phyloP scores from a whole-genome alignment of 2,329 filamentous ascomycete species.

The Cladophialophora bantiana region DNA sequence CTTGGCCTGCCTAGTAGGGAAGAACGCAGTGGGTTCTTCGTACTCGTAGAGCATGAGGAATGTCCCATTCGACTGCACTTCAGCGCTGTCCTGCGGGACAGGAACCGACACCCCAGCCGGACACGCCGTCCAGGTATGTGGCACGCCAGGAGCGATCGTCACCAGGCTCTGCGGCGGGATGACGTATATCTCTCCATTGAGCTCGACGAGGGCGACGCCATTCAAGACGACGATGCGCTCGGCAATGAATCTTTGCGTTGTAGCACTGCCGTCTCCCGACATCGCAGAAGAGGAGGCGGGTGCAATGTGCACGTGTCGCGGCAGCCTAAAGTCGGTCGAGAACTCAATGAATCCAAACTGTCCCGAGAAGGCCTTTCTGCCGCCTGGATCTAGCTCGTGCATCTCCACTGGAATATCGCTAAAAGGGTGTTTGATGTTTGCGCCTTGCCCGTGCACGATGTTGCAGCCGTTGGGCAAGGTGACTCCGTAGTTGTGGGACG shows the following conservation, averaged over 20 bases:
- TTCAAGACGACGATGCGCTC: conserved; percentile 34
- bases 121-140: conserved; percentile 36
- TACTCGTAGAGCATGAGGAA: conserved; percentile 38
- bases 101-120: conserved; percentile 29
- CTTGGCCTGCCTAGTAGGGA: conserved; percentile 28
- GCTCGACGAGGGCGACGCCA: conserved; percentile 32
- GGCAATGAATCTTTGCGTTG: conserved; percentile 18
- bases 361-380: conserved; percentile 20
- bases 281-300: conserved; percentile 1
- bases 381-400: conserved; percentile 33
- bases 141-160: conserved; percentile 32
- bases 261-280: neutral
- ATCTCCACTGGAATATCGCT: conserved; percentile 32
- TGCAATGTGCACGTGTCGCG: conserved; percentile 35
- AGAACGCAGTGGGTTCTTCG: conserved; percentile 33
- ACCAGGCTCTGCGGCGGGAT: conserved; percentile 33
- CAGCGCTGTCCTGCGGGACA: neutral
- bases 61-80: conserved; percentile 2
- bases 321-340: conserved; percentile 30
- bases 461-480: conserved; percentile 25
- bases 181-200: conserved; percentile 32
- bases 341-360: conserved; percentile 37
- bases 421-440: conserved; percentile 33
- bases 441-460: conserved; percentile 31
- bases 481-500: conserved; percentile 25